Percentiles rank a stretch among this genome's conserved stretches.
Evolutionary conservation across 1,284 basidiomycete genomes (phyloP).

Genomic region (Cronartium quercuum): DNA sequence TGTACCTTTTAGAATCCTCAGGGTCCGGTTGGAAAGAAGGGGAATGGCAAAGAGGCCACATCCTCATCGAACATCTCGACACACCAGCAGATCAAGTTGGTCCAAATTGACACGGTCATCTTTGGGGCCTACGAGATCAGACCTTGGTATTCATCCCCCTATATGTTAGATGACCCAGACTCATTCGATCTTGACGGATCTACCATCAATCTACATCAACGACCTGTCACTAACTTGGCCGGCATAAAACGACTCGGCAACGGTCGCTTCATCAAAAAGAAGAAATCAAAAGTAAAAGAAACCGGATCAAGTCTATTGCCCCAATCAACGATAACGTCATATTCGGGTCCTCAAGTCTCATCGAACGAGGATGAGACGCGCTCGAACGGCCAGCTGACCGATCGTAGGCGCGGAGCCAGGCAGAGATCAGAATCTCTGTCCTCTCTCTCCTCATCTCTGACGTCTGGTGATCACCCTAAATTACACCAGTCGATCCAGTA

Average conservation of each 20-base stretch:
- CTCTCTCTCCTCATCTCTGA: not conserved
- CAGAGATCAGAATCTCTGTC: not conserved
- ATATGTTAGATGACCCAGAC: conserved; percentile 45
- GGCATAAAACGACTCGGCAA: conserved; percentile 4
- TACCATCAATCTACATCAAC: conserved; percentile 4
- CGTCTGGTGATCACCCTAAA: not conserved
- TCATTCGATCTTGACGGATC: not conserved
- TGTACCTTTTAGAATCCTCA: not conserved
- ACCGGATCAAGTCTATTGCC: not conserved
- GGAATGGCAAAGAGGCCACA: not conserved
- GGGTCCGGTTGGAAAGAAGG: not conserved
- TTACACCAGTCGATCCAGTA: not conserved
- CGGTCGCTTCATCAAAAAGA: conserved; percentile 8
- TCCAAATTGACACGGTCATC: conserved; percentile 42
- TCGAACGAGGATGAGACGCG: not conserved
- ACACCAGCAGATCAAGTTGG: conserved; percentile 6
- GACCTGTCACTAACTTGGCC: not conserved
- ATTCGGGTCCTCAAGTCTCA: not conserved
- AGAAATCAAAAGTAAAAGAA: not conserved
- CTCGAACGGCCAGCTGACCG: not conserved
- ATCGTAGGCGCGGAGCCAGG: not conserved
- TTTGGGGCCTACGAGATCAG: conserved; percentile 49
- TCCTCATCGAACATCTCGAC: not conserved
- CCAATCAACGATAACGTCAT: not conserved
- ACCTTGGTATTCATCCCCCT: conserved; percentile 49